Percentiles rank a stretch among this genome's conserved stretches.
Conservation (phyloP, 257 asterid species). For the Solanum virginianum region DNA sequence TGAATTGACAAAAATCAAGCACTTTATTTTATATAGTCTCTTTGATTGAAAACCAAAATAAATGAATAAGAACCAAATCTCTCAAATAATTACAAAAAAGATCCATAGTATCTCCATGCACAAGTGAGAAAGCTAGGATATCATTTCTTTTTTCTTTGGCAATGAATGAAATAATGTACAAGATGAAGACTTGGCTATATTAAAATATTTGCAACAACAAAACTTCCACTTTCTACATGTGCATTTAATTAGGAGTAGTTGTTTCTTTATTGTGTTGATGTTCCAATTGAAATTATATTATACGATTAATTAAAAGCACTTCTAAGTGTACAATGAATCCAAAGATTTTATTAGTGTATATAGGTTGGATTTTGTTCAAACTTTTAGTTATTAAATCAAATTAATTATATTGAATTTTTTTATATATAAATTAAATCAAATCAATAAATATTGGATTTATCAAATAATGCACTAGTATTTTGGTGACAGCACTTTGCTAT, state of each 20-base stretch:
- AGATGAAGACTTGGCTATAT: background rate
- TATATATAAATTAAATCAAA: too few relatives aligned
- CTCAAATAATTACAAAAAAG: background rate
- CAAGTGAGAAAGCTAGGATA: background rate
- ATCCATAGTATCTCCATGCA: background rate
- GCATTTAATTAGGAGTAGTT: background rate
- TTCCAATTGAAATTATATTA: background rate
- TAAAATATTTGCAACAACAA: background rate
- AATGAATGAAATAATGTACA: background rate
- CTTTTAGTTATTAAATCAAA: too few relatives aligned
- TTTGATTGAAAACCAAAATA: background rate
- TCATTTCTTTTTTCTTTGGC: background rate
- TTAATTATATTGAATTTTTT: too few relatives aligned
- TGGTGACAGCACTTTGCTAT: too few relatives aligned
- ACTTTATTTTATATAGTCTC: background rate
- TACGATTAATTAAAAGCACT: background rate
- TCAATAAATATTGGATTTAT: too few relatives aligned
- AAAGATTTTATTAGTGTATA: too few relatives aligned
- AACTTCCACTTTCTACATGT: background rate
- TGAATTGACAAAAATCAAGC: background rate
- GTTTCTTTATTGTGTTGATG: background rate
- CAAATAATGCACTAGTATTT: too few relatives aligned
- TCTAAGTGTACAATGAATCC: background rate
- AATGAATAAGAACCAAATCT: background rate
- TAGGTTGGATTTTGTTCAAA: too few relatives aligned